These are phyloP conservation scores for Penicillium daleae DNA, from an alignment of 495 filamentous ascomycete genomes.

Conservation along the genomic window DNA sequence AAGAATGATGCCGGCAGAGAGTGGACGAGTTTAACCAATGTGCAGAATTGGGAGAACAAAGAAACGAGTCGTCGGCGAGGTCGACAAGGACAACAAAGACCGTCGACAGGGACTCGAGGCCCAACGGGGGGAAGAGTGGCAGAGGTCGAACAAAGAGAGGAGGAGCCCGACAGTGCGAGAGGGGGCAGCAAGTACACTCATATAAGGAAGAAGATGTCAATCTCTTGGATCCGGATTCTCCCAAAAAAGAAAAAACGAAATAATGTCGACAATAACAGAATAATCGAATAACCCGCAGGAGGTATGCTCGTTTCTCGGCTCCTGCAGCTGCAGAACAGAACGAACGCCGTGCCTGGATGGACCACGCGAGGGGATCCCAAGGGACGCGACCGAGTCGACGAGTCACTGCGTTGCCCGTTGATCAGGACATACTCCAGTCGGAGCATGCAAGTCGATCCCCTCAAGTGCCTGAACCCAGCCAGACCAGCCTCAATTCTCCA, in stretches of 20 bases:
- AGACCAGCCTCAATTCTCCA: not conserved
- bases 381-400: not conserved
- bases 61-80: not conserved
- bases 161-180: not conserved
- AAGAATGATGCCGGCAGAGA: not conserved
- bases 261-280: too few species aligned
- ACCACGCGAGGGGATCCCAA: constrained; percentile 3
- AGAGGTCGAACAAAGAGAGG: constrained; percentile 3
- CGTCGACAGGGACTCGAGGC: constrained; percentile 9
- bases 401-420: not conserved
- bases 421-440: too few species aligned
- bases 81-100: constrained; percentile 3
- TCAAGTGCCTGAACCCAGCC: too few species aligned
- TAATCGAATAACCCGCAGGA: not conserved
- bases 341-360: not conserved
- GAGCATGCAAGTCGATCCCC: too few species aligned
- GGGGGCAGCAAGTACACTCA: constrained; percentile 6
- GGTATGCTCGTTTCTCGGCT: not conserved
- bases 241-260: too few species aligned
- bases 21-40: too few species aligned
- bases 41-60: not conserved
- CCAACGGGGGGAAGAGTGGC: not conserved
- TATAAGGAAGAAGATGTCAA: not conserved
- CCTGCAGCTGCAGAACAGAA: constrained; percentile 2
- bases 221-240: not conserved